Evolutionary conservation across 257 asterid genomes (phyloP).

Genomic region (Solanum chilense): DNA sequence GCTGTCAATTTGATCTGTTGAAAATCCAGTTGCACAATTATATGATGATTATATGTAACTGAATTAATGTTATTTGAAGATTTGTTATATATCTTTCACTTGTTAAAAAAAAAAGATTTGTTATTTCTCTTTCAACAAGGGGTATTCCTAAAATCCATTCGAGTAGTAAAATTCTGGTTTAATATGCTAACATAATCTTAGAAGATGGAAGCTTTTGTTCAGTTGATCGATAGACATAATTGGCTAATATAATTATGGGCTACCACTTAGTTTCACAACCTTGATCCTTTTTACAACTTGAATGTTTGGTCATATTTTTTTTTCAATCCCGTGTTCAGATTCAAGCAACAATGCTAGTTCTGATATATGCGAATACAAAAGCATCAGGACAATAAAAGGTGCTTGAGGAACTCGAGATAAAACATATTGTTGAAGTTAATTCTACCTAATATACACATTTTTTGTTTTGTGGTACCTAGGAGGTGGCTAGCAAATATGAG

Average conservation of each 20-base stretch:
- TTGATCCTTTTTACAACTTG: neutral
- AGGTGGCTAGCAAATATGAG: conserved; percentile 27
- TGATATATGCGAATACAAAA: neutral
- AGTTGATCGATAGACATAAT: neutral
- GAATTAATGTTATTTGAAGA: neutral
- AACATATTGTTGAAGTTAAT: neutral
- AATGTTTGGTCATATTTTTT: neutral
- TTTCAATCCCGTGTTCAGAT: too few relatives aligned
- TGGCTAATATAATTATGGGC: neutral
- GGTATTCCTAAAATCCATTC: neutral
- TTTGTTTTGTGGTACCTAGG: conserved; percentile 1
- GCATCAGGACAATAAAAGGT: neutral
- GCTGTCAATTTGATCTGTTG: neutral
- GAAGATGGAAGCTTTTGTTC: neutral
- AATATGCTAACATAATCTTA: neutral
- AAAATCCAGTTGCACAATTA: neutral
- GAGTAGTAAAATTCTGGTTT: neutral
- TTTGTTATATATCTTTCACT: neutral
- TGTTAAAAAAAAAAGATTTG: neutral
- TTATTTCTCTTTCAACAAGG: neutral
- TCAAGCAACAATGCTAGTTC: neutral
- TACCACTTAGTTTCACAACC: neutral
- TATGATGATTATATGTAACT: neutral
- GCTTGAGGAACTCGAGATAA: neutral
- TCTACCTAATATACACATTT: neutral